phyloP scores from a whole-genome alignment of 106 monocot genomes.

The Dendrobium chrysotoxum region DNA sequence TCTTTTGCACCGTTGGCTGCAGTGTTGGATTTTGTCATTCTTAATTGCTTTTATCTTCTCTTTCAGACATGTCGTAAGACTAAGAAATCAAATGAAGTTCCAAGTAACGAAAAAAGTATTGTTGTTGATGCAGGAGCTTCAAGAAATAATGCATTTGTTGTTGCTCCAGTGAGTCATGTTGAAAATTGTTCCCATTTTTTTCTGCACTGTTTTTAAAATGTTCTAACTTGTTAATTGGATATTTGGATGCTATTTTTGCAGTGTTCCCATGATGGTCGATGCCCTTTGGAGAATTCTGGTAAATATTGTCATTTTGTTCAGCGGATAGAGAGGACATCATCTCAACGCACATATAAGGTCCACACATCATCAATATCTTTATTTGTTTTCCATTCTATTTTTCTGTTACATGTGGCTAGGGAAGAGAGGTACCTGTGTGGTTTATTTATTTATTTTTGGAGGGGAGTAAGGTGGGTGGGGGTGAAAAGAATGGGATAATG shows the following conservation, averaged over 20 bases:
- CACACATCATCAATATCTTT: neutral
- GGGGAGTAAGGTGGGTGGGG: neutral
- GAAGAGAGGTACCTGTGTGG: too few relatives aligned
- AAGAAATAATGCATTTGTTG: slow-evolving; percentile 63
- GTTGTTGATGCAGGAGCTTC: slow-evolving; percentile 20
- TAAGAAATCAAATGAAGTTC: slow-evolving; percentile 17
- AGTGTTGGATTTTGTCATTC: neutral
- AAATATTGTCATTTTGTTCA: slow-evolving; percentile 99
- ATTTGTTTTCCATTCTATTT: slow-evolving; percentile 7
- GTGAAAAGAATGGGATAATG: too few relatives aligned
- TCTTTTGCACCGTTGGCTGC: neutral
- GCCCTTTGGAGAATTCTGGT: slow-evolving; percentile 70
- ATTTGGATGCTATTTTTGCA: slow-evolving; percentile 13
- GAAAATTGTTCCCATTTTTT: neutral
- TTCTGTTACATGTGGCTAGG: neutral
- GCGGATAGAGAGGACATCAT: slow-evolving; percentile 88
- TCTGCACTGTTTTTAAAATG: neutral
- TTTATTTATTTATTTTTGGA: neutral
- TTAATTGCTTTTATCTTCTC: slow-evolving; percentile 3
- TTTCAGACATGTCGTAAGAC: slow-evolving; percentile 67
- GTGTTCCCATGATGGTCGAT: slow-evolving; percentile 97
- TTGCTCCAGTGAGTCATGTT: slow-evolving; percentile 80
- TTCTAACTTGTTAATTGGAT: slow-evolving; percentile 2
- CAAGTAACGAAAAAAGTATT: slow-evolving; percentile 32
- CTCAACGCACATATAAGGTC: slow-evolving; percentile 90